Evolutionary conservation across 108 stramenopile genomes (phyloP), one percentile per base, ranked within the genome.

Genomic region (Cyclotella distinguenda): DNA sequence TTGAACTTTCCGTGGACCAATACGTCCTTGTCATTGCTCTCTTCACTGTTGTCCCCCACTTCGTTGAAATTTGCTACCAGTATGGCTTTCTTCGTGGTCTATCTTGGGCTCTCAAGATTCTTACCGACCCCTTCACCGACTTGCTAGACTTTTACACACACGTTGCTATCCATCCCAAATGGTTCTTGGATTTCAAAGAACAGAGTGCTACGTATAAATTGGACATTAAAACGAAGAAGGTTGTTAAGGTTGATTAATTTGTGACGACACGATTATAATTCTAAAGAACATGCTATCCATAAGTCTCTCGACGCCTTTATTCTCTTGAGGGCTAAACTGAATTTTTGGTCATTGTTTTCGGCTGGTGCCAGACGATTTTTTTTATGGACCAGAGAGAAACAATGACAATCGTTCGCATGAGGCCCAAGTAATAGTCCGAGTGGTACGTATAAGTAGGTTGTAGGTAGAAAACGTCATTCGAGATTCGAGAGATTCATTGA

Each of bases 41-140:
- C 22, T 71, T 82, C 46, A 82, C 81, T 30, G 57, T 82, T n/a
- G 64, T 71, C 42, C 78, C 78, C 22, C 81, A 82, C 60, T 78
- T 68, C 48, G 74, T 82, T 6, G 73, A 82, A 48, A 82, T 82
- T n/a, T 39, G 46, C 13, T 71, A 82, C 56, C 72, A 82, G 50
- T 79, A 54, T 70, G 81, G 81, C 3, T 46, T 67, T 13, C 43
- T 82, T 16, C 73, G 81, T 32, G 81, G 81, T 16, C 12, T 82
- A 2, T 79, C 78, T 32, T 82, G 81, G 81, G 62, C 63, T 8
- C 43, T 82, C 27, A 82, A 82, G 68, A 82, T 82, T 12, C 16
- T 75, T 6, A 82, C 81, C 8, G 81, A 82, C 36, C 81, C 81
- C 7, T 79, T 82, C 56, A 82, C 81, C 0, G 81, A 82, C 39